These are phyloP conservation scores for Cladosporium sp. DNA, from an alignment of 2,329 filamentous ascomycete genomes.

Conservation along the genomic window DNA sequence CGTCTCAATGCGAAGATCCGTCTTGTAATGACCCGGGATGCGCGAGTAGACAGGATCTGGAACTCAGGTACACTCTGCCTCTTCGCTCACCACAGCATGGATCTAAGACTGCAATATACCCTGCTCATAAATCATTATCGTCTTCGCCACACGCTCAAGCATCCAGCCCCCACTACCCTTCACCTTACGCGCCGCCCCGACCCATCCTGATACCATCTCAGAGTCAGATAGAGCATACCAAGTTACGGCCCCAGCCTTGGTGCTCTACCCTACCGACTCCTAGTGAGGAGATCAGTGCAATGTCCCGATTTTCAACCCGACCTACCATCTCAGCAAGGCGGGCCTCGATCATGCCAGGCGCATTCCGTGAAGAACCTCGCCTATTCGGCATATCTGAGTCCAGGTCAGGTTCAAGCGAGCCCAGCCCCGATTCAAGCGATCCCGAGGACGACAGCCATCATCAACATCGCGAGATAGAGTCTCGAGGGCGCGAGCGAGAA, in stretches of 20 bases:
- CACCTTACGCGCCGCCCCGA: neutral
- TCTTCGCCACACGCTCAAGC: slow-evolving; percentile 13
- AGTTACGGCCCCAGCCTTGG: too few relatives aligned
- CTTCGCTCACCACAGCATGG: slow-evolving; percentile 12
- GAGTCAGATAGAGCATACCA: too few relatives aligned
- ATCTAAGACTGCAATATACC: slow-evolving; percentile 16
- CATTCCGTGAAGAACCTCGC: neutral
- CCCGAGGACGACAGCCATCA: neutral
- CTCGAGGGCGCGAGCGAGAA: slow-evolving; percentile 9
- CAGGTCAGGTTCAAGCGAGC: neutral
- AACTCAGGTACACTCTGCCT: slow-evolving; percentile 23
- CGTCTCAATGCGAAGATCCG: slow-evolving; percentile 48
- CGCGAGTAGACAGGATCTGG: slow-evolving; percentile 16
- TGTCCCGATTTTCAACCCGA: neutral
- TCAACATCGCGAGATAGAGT: neutral
- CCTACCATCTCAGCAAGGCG: slow-evolving; percentile 3
- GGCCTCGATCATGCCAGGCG: slow-evolving; percentile 1
- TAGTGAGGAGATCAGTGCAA: too few relatives aligned
- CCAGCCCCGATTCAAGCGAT: too few relatives aligned
- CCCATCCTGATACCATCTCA: too few relatives aligned
- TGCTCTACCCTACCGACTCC: too few relatives aligned
- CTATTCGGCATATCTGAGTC: neutral
- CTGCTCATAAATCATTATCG: slow-evolving; percentile 9
- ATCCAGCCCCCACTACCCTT: slow-evolving; percentile 17
- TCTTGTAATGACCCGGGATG: slow-evolving; percentile 38